Evolutionary conservation across 2,329 filamentous ascomycete genomes (phyloP), one percentile per base, ranked within the genome.

Genomic region (Xylariaceae sp.): DNA sequence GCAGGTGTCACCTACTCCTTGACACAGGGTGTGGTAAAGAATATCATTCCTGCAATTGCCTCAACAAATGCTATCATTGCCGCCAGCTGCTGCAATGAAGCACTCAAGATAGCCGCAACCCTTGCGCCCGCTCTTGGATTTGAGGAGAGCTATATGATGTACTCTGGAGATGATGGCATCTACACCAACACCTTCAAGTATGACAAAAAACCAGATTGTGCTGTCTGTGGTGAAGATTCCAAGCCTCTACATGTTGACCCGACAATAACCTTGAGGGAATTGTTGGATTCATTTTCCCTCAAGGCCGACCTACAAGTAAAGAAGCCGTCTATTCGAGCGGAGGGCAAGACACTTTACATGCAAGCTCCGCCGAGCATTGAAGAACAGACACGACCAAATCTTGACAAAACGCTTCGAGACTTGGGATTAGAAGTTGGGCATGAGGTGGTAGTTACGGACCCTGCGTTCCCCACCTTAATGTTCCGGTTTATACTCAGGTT

Each of bases 151-250:
- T 98, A 98, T 71, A 97, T 97, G 91, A 95, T 96, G 88, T 98
- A 98, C 67, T 95, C 89, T 11, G 93, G 94, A 37, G 91, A 97
- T 61, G 92, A 95, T 61, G 80, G 86, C 55, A 86, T 98, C 55
- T 98, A 98, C 72, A 98, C 93, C 0, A 96, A 95, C 67, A 98
- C 93, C 0, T 98, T 97, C 65, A 85, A 90, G 60, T 90, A 95
- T 60, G 86, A 96, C 69, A 88, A 87, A 72, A 97, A 96, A 67
- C 79, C 85, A 14, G 93, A 97, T 67, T 98, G 93, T 55, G 90
- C 93, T 2, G 93, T 97, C 6, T 98, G 93, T 62, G 91, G 92
- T 16, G 86, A 88, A 42, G 70, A 88, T 47, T 83, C 93, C 4
- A 85, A 88, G 42, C 84, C 85, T 21, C 74, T 97, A 12, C 70